Base-by-base conservation (phyloP, 163 green algal species). In the Chlorella variabilis region DNA sequence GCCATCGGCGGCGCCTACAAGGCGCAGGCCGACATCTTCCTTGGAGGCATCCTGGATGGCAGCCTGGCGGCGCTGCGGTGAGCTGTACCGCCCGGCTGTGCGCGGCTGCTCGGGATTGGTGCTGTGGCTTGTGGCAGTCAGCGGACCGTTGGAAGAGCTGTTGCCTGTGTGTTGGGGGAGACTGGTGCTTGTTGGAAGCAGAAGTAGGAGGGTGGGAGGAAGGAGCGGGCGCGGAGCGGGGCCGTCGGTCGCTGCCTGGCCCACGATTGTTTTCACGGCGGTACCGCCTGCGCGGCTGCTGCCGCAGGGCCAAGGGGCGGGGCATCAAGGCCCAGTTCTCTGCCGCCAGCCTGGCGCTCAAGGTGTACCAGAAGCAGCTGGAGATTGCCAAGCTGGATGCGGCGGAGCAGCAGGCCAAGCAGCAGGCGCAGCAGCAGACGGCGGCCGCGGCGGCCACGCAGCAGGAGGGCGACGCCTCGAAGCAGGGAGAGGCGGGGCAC, bases 1-100 rank as follows among this genome's bases (percentile, higher is more conserved):
- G 87, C 93, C 29, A 93, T 98, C 6, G 95, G 94, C 20, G 85
- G 88, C 18, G 89, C 94, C 38, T 98, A 98, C 82, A 84, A 91
- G 71, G 65, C 80, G 39, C 89, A 94, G 82, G 93, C 94, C 0
- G 87, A 94, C 58, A 93, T 96, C 61, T 51, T 76, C 29, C 77
- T 94, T 11, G 92, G 89, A 17, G 88, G 86, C 63, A 84, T 96
- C 79, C 89, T 96, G 29, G 84, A 89, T 4, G 88, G 87, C 56
- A 84, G 85, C 29, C 38, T 90, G 6, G 82, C 76, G 6, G 59
- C 71, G 56, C 62, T 91, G 39, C 65, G 59, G 73, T 70, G 38
- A 15, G 45, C 15, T 11, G 45, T 11, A n/a, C n/a, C n/a, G n/a
- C n/a, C n/a, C n/a, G n/a, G n/a, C n/a, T n/a, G n/a, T n/a, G n/a